Percentiles rank a stretch among this genome's conserved stretches.
phyloP scores from a whole-genome alignment of 495 filamentous ascomycete species.

The Bryoglossum gracile region DNA sequence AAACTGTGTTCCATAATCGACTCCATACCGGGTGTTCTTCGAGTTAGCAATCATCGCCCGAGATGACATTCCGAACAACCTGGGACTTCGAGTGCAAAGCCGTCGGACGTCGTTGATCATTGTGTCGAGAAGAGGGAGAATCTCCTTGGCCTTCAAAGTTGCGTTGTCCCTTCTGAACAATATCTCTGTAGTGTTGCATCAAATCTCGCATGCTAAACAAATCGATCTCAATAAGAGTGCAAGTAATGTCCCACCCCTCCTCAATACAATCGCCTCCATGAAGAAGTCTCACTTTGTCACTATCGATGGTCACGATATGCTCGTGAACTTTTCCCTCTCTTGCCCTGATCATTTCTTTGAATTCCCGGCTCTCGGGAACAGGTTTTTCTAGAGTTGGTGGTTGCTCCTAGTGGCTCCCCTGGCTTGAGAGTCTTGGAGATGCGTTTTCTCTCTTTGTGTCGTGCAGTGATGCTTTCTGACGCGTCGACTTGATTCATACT shows the following conservation, averaged over 20 bases:
- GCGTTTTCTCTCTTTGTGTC: constrained; percentile 7
- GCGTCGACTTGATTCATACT: constrained; percentile 23
- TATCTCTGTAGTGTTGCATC: background rate
- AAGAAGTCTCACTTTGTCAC: constrained; percentile 1
- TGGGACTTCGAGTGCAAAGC: constrained; percentile 29
- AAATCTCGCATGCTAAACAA: constrained; percentile 4
- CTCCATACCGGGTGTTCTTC: constrained; percentile 31
- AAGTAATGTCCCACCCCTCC: background rate
- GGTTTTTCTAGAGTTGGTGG: background rate
- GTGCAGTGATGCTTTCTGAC: constrained; percentile 13
- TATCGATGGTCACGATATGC: constrained; percentile 4
- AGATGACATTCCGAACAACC: constrained; percentile 32
- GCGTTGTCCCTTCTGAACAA: constrained; percentile 1
- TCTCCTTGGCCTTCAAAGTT: background rate
- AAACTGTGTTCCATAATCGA: constrained; percentile 28
- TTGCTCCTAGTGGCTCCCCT: constrained; percentile 6
- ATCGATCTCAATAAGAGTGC: constrained; percentile 3
- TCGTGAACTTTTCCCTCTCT: background rate
- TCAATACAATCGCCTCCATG: background rate
- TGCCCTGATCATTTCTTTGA: background rate
- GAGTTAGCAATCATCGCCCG: constrained; percentile 28
- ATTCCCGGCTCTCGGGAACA: background rate
- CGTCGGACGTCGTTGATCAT: constrained; percentile 35
- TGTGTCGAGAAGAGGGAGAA: background rate
- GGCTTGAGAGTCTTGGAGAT: constrained; percentile 14